Evolutionary conservation across 139 green algal species (phyloP), one percentile per base, ranked within the genome.

Genomic region (Coelastrella sp.): DNA sequence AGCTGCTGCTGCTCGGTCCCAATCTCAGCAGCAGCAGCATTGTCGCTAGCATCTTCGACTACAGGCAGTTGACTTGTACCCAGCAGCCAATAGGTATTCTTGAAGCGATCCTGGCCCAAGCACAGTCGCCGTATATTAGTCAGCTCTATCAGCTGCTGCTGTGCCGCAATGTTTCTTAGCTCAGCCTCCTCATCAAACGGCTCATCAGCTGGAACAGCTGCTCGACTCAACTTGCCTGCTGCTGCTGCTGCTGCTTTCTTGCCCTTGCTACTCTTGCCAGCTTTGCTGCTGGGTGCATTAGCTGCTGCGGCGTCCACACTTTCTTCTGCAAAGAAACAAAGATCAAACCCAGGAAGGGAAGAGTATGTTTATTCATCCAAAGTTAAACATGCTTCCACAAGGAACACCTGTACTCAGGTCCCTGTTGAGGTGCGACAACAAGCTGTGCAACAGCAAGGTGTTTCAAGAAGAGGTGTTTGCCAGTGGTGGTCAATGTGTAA

Each of bases 51-150:
- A 5, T 25, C 64, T 13, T 37, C 60, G 17, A 41, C 40, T 69
- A 50, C 32, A 3, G 15, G 53, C 48, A 86, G 51, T 50, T 71
- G 64, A 72, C 64, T 81, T 3, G 50, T 76, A n/a, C 48, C 86
- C 51, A 95, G 59, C 66, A 90, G 50, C 91, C 91, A 95, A 50
- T 93, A 96, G 17, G 89, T 92, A 77, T 91, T 94, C 51, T 87
- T 91, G 59, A 90, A 88, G 0, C 92, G 84, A 53, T 96, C 93
- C 38, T 90, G 85, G 0, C 93, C 93, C 23, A 95, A 64, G 32
- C 75, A 85, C 38, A 79, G 79, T 19, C 72, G 60, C 48, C 88
- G 75, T 8, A 85, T 62, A n/a, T 4, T 81, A 8, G 84, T 27
- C 0, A 81, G 59, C 43, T 91, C 88, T 32, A 74, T 77, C 37